phyloP scores from a whole-genome alignment of 345 rosid genomes.

The Eucalyptus microcorys region DNA sequence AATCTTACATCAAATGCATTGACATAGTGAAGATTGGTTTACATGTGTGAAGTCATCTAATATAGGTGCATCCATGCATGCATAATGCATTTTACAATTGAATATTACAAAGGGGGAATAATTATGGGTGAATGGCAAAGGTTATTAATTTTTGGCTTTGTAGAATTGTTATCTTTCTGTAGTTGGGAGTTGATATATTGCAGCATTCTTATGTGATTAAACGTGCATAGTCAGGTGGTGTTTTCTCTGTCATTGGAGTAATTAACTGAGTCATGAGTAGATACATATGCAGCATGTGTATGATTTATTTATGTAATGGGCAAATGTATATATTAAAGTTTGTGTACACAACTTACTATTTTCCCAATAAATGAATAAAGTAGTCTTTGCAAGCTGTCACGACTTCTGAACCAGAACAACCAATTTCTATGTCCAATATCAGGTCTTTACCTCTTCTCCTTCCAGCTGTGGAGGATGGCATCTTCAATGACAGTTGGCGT shows the following conservation, averaged over 20 bases:
- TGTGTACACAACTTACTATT: background rate
- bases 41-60: background rate
- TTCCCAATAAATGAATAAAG: background rate
- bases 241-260: background rate
- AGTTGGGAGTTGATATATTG: background rate
- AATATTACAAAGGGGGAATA: background rate
- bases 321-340: background rate
- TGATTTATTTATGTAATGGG: background rate
- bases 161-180: background rate
- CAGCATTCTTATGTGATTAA: background rate
- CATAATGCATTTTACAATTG: background rate
- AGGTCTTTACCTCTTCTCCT: slow-evolving; percentile 96
- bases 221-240: background rate
- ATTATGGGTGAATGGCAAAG: background rate
- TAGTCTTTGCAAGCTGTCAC: background rate
- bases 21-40: background rate
- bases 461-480: slow-evolving; percentile 99
- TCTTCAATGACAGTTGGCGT: slow-evolving; percentile 95
- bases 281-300: background rate
- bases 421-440: background rate
- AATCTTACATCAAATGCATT: background rate
- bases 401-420: background rate
- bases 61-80: background rate
- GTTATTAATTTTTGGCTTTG: background rate
- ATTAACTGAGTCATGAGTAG: background rate